Base-by-base conservation (phyloP, 176 grass and related monocot genomes). In the Lolium multiflorum region DNA sequence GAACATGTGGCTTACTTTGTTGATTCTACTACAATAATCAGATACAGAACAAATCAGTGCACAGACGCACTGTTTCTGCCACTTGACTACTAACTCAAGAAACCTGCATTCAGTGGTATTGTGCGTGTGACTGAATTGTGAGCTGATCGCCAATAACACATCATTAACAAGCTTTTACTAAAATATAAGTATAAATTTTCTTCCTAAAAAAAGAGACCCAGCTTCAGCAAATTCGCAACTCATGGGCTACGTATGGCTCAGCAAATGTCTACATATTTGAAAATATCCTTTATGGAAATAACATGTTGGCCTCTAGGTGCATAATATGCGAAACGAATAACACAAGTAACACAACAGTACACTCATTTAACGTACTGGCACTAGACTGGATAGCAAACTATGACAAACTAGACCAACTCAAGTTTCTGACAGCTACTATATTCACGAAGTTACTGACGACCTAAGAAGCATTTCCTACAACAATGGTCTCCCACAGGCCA, bases 271-370 rank as follows among this genome's bases (percentile, higher is more conserved):
- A 80, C 18, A 75, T 37, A 77, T 14, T 3, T 17, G 18, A 82
- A 76, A 68, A 37, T 58, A 83, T 47, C 52, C 50, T 71, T 7
- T 52, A 71, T 48, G 25, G n/a, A 78, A 61, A 78, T 39, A 88
- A 20, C 49, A 50, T 49, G 20, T 17, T 41, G 76, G n/a, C 22
- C 59, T 83, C 17, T 25, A 61, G 69, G 68, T 46, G 48, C 22
- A n/a, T 76, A 67, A 68, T 68, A 76, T 83, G 61, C 11, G 18
- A 8, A 59, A 83, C 21, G 8, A 46, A 76, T n/a, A 60, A 76
- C n/a, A 82, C 47, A 77, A 38, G 37, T 59, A 1, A 83, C 39
- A 83, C 15, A 52, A 37, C 74, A 78, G n/a, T 21, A 71, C 51
- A 78, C 60, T 50, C 43, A 71, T 21, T 82, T 60, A 20, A 60